A percentile compares a stretch with the other conserved stretches of the same genome.
Evolutionary conservation across 371 early-diverging fungal genomes (phyloP).

Genomic region (Actinomortierella ambigua): DNA sequence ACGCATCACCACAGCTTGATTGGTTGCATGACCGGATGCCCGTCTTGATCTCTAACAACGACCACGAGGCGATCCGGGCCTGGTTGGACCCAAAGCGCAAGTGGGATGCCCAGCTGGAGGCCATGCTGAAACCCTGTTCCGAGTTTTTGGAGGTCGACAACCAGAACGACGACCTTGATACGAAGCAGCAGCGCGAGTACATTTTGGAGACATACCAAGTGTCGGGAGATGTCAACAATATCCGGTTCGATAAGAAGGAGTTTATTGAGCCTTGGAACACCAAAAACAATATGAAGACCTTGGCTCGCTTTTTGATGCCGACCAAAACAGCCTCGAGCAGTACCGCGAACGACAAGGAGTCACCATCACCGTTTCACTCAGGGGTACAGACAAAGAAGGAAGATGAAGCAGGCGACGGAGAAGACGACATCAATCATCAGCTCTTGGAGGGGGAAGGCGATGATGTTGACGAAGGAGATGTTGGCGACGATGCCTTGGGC

Average conservation of each 20-base stretch:
- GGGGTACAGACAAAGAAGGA: not conserved
- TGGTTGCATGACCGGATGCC: conserved; percentile 80
- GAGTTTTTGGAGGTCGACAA: conserved; percentile 53
- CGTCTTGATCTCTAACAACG: conserved; percentile 60
- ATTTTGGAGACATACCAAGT: conserved; percentile 43
- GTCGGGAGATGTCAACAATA: conserved; percentile 39
- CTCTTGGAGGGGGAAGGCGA: not conserved
- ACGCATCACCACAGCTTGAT: conserved; percentile 49
- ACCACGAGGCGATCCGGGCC: conserved; percentile 45
- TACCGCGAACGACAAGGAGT: not conserved
- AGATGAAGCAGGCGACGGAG: not conserved
- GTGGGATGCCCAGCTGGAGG: conserved; percentile 48
- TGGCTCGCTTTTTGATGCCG: conserved; percentile 29
- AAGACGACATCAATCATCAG: not conserved
- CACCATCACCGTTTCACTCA: not conserved
- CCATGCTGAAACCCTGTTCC: conserved; percentile 60
- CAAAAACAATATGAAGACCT: conserved; percentile 33
- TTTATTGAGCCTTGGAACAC: conserved; percentile 43
- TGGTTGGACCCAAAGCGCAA: conserved; percentile 63
- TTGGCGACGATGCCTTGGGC: not conserved
- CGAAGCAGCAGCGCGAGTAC: conserved; percentile 4
- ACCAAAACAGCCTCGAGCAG: not conserved
- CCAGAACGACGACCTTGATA: conserved; percentile 28
- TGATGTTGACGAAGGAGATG: not conserved
- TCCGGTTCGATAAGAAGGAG: conserved; percentile 33